phyloP scores from a whole-genome alignment of 2,329 filamentous ascomycete species.

The Septoria linicola region DNA sequence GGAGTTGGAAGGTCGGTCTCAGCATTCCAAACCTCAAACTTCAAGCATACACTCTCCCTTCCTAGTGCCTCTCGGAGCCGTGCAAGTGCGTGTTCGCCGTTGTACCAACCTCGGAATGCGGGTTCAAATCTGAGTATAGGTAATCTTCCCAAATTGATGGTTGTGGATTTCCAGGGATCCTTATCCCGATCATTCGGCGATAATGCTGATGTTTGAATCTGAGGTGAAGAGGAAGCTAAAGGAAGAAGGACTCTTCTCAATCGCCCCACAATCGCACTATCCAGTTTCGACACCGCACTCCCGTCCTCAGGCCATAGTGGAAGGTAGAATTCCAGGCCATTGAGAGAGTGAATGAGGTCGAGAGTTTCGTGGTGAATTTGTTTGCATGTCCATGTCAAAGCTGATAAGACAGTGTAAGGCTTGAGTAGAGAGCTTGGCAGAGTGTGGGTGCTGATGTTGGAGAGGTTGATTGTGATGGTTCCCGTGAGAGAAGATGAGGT shows the following conservation, averaged over 20 bases:
- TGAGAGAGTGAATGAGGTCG: neutral
- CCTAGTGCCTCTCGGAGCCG: no score
- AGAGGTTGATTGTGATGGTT: constrained; percentile 3
- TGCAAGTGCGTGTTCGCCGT: constrained; percentile 1
- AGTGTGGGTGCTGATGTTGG: no score
- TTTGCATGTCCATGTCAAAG: constrained; percentile 3
- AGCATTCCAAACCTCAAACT: constrained; percentile 3
- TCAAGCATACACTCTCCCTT: neutral
- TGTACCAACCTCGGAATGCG: constrained; percentile 3
- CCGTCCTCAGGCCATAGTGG: neutral
- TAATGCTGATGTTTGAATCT: neutral
- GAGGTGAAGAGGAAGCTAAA: no score
- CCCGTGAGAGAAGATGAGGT: neutral
- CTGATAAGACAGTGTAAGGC: no score
- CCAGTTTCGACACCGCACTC: neutral
- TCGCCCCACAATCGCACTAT: neutral
- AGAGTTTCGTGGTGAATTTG: neutral
- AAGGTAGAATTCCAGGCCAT: neutral
- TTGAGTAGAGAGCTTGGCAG: no score
- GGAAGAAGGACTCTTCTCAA: no score
- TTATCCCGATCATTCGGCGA: neutral
- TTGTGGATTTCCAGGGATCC: no score
- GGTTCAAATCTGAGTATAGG: constrained; percentile 1
- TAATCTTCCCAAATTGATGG: constrained; percentile 2
- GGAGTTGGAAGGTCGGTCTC: neutral